These are phyloP conservation scores for Picochlorum sp. DNA, from an alignment of 139 green algal genomes.

Conservation along the genomic window DNA sequence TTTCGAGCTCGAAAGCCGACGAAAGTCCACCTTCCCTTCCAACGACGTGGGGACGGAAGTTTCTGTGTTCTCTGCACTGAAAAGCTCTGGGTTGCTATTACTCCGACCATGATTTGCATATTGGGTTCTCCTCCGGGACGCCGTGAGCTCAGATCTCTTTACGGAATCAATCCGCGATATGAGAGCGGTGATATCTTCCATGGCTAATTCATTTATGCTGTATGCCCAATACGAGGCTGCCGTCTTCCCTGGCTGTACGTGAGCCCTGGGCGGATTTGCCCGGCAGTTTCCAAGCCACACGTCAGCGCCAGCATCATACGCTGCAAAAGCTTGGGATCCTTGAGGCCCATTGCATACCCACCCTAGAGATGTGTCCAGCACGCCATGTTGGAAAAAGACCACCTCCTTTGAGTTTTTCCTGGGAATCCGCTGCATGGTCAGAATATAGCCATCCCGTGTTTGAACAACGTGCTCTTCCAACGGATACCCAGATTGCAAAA, in stretches of 20 bases:
- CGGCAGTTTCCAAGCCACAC: conserved; percentile 84
- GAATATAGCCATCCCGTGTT: conserved; percentile 71
- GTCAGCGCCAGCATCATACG: conserved; percentile 78
- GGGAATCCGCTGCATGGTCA: conserved; percentile 75
- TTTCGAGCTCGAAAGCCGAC: too few relatives aligned
- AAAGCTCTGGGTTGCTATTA: not conserved
- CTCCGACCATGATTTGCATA: not conserved
- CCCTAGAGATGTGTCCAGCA: conserved; percentile 83
- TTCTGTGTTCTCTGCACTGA: not conserved
- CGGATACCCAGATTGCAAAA: conserved; percentile 47
- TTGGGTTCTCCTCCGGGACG: not conserved
- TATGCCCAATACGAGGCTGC: conserved; percentile 71
- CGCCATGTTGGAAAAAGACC: conserved; percentile 80
- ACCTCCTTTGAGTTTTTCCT: conserved; percentile 47
- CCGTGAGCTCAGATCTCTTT: conserved; percentile 66
- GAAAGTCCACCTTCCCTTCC: too few relatives aligned
- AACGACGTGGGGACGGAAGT: too few relatives aligned
- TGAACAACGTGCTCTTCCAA: conserved; percentile 54
- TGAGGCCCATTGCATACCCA: conserved; percentile 75
- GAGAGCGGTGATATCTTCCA: conserved; percentile 59
- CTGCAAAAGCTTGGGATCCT: conserved; percentile 76
- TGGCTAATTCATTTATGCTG: conserved; percentile 74
- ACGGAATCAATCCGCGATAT: conserved; percentile 73
- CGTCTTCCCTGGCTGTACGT: conserved; percentile 23
- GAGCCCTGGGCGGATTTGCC: conserved; percentile 59